Conservation (phyloP, 2,329 filamentous ascomycete genomes). For the Alternaria sp. region DNA sequence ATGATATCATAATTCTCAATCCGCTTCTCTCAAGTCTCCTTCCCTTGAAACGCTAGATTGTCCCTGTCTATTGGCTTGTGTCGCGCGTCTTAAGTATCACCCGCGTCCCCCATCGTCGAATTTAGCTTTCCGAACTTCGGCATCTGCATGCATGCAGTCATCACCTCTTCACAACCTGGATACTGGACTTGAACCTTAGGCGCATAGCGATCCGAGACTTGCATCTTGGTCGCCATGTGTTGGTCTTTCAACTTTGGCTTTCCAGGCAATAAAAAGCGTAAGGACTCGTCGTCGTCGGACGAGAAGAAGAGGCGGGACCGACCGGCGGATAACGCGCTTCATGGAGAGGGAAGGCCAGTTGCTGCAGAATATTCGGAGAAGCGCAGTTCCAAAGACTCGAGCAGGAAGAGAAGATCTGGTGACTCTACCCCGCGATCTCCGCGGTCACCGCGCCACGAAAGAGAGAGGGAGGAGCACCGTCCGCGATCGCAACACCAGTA, state of each 20-base stretch:
- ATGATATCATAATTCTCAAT: constrained; percentile 41
- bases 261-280: constrained; percentile 40
- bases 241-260: constrained; percentile 45
- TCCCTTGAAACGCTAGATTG: constrained; percentile 34
- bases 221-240: constrained; percentile 44
- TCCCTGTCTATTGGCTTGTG: constrained; percentile 28
- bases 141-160: constrained; percentile 30
- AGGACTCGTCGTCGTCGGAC: constrained; percentile 29
- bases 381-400: constrained; percentile 36
- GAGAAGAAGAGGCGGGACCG: constrained; percentile 41
- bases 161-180: constrained; percentile 15
- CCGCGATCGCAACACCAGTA: constrained; percentile 26
- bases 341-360: constrained; percentile 30
- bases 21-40: constrained; percentile 25
- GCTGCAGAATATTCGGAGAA: constrained; percentile 38
- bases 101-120: constrained; percentile 32
- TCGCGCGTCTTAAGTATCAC: constrained; percentile 37
- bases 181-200: constrained; percentile 22
- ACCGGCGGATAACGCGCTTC: constrained; percentile 29
- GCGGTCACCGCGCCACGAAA: constrained; percentile 33
- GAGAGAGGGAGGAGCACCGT: constrained; percentile 28
- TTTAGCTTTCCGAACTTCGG: constrained; percentile 38
- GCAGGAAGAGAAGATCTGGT: constrained; percentile 32
- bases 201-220: constrained; percentile 36
- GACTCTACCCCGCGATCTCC: constrained; percentile 23